Evolutionary conservation across 305 asterid genomes (phyloP), one percentile per base, ranked within the genome.

Genomic region (Fraxinus ornus): DNA sequence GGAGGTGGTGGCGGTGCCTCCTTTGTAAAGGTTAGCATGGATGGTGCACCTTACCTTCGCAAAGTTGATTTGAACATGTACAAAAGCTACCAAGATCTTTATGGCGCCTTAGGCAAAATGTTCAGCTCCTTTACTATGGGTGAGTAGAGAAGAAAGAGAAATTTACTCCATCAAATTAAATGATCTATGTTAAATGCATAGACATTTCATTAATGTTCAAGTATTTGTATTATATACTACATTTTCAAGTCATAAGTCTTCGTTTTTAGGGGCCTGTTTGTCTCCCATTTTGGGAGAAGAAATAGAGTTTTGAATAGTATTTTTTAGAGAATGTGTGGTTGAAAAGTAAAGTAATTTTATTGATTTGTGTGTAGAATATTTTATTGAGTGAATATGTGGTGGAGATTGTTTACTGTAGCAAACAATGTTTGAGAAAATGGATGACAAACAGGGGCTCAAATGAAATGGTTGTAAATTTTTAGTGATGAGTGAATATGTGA

Each of bases 31-130:
- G 97, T 93, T 44, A 89, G 96, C 90, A 87, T 92, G 94, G 97
- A 93, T 81, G 97, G 97, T 13, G 97, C 97, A 24, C 97, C 97
- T 8, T 93, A 91, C 79, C 93, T 92, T 74, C 89, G 97, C n/a
- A 93, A 93, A 78, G 93, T 93, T 72, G 97, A 93, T 78, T 85
- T 93, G 88, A 91, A 79, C 82, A 86, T 92, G 92, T 93, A 90
- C 91, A 93, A 85, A 70, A 88, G 86, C 28, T 93, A 93, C 76
- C 91, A 87, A 76, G 88, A 92, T 32, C 88, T 92, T 52, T 89
- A 90, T 49, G 90, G 88, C 80, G 94, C 94, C 47, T 84, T 93
- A 80, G 93, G 90, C 60, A 90, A 88, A 86, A 91, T 93, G 97
- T 93, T 93, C 87, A 78, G 89, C 66, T 93, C 91, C 87, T 89